Conservation (phyloP, 2,329 filamentous ascomycete species). For the Microdochium paspali region DNA sequence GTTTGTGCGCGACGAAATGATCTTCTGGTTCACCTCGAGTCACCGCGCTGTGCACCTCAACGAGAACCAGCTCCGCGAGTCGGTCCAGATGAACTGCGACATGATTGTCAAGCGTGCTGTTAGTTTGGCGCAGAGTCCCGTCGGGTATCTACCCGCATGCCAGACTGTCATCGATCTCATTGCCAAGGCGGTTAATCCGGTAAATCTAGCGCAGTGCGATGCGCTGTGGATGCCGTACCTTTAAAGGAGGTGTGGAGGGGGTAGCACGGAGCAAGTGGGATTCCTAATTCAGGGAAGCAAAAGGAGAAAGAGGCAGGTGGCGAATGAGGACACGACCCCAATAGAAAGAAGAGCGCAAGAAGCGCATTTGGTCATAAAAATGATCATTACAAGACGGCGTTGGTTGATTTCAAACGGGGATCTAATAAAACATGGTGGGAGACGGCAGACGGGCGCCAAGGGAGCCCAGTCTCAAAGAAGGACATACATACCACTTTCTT, state of each 20-base stretch:
- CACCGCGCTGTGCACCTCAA: conserved; percentile 54
- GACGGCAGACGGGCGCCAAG: too few species aligned
- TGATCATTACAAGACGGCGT: too few species aligned
- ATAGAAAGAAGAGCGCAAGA: too few species aligned
- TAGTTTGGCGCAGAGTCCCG: conserved; percentile 69
- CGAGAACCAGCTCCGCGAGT: conserved; percentile 64
- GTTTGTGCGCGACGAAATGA: conserved; percentile 96
- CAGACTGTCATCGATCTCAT: conserved; percentile 96
- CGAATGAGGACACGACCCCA: too few species aligned
- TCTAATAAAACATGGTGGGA: too few species aligned
- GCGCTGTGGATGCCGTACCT: conserved; percentile 96
- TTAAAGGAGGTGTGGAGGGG: conserved; percentile 28
- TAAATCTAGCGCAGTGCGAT: conserved; percentile 81
- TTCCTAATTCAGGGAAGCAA: too few species aligned
- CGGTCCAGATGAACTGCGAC: conserved; percentile 79
- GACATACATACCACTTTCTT: not conserved
- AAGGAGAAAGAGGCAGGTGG: too few species aligned
- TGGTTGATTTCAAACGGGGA: too few species aligned
- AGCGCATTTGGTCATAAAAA: too few species aligned
- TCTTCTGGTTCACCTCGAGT: conserved; percentile 83
- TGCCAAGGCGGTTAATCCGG: conserved; percentile 84
- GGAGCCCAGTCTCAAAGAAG: not conserved
- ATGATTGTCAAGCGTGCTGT: conserved; percentile 86
- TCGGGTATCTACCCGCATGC: conserved; percentile 80
- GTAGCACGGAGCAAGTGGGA: not conserved